Evolutionary conservation across 129 eudicot genomes (phyloP).

Genomic region (Centaurea solstitialis): DNA sequence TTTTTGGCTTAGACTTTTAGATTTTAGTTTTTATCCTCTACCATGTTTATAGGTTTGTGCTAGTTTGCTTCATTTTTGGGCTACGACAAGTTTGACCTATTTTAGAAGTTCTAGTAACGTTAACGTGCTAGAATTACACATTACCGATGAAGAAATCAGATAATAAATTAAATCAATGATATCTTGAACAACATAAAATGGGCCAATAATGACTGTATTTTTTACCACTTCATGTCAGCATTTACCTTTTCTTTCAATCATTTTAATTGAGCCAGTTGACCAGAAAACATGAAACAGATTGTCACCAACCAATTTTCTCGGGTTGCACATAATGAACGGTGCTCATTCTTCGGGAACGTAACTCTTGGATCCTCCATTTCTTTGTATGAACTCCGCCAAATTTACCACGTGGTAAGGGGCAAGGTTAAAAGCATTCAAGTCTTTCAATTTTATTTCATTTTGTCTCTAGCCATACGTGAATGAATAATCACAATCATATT

Average conservation of each 20-base stretch:
- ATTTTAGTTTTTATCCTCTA: neutral
- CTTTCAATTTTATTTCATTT: slow-evolving; percentile 1
- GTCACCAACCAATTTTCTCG: slow-evolving; percentile 92
- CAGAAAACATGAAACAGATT: slow-evolving; percentile 85
- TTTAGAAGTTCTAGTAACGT: neutral
- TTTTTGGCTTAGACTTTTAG: neutral
- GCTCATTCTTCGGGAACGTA: slow-evolving; percentile 82
- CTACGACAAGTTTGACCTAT: neutral
- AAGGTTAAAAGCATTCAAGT: neutral
- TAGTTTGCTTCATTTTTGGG: neutral
- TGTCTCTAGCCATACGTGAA: neutral
- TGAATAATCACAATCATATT: slow-evolving; percentile 10
- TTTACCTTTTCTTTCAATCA: neutral
- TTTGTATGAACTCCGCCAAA: slow-evolving; percentile 75
- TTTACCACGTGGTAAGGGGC: slow-evolving; percentile 82
- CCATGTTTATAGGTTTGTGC: slow-evolving; percentile 3
- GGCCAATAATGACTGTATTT: slow-evolving; percentile 1
- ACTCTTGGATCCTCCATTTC: slow-evolving; percentile 80
- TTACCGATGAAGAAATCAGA: neutral
- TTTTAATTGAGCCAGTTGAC: slow-evolving; percentile 54
- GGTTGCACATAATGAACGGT: slow-evolving; percentile 71
- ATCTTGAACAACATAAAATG: neutral
- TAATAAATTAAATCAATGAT: neutral
- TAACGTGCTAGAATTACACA: neutral
- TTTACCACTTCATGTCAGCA: neutral